phyloP scores from a whole-genome alignment of 148 eudicot species.

The Diospyros kaki region DNA sequence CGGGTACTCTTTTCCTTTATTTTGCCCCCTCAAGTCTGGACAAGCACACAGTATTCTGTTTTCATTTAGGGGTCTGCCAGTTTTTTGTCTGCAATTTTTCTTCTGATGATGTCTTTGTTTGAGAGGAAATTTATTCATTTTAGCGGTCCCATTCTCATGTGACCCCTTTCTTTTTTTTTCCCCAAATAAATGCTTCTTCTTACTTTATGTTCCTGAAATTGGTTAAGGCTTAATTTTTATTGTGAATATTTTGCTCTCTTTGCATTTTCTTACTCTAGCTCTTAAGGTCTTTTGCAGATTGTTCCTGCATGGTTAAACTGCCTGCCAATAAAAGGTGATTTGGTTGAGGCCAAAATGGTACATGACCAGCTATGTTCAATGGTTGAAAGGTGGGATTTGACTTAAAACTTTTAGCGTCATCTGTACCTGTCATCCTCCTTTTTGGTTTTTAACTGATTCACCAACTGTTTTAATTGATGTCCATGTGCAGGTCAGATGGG shows the following conservation, averaged over 20 bases:
- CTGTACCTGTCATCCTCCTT: not conserved
- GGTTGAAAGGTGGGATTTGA: slow-evolving; percentile 70
- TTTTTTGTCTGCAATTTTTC: too few relatives aligned
- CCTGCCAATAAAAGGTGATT: slow-evolving; percentile 77
- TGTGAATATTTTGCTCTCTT: not conserved
- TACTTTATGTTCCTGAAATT: slow-evolving; percentile 6
- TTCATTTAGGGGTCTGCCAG: too few relatives aligned
- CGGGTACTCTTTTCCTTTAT: slow-evolving; percentile 38
- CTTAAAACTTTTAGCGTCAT: not conserved
- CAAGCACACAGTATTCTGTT: too few relatives aligned
- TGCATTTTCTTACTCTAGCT: slow-evolving; percentile 3
- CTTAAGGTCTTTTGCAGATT: slow-evolving; percentile 39
- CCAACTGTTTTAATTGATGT: not conserved
- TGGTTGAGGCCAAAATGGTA: slow-evolving; percentile 86
- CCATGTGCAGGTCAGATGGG: slow-evolving; percentile 69
- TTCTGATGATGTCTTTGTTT: too few relatives aligned
- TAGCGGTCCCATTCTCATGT: too few relatives aligned
- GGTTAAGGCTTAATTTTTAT: not conserved
- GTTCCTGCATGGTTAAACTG: slow-evolving; percentile 83
- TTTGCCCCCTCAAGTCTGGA: too few relatives aligned
- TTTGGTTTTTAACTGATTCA: not conserved
- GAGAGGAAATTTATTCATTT: too few relatives aligned
- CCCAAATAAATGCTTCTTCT: not conserved
- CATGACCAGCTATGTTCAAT: slow-evolving; percentile 82
- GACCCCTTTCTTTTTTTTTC: too few relatives aligned